Evolutionary conservation across 2,329 filamentous ascomycete species (phyloP).

Genomic region (Ceratocystis diversiconidia): DNA sequence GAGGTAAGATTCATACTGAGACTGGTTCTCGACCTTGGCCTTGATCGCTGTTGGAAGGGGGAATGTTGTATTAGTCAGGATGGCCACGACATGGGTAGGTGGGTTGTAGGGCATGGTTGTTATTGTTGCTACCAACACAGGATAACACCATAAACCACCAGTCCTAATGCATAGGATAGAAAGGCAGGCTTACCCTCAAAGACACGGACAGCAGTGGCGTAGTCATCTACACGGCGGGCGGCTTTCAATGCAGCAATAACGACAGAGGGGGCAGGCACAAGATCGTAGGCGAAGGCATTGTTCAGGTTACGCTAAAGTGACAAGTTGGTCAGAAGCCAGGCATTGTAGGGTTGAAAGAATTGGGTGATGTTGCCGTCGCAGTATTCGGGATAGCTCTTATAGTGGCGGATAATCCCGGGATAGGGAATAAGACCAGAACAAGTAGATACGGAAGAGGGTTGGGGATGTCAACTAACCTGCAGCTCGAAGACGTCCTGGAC

Average conservation of each 20-base stretch:
- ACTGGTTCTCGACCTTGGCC: conserved; percentile 97
- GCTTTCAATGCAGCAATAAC: conserved; percentile 84
- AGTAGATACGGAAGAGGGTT: not conserved
- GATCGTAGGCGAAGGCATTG: conserved; percentile 99
- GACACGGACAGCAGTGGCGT: conserved; percentile 91
- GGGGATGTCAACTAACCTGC: conserved; percentile 51
- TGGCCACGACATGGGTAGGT: not conserved
- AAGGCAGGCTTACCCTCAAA: conserved; percentile 67
- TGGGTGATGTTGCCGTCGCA: conserved; percentile 10
- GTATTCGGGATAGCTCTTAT: not conserved
- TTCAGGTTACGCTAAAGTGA: conserved; percentile 66
- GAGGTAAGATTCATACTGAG: conserved; percentile 93
- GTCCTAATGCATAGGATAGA: not conserved
- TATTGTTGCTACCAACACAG: not conserved
- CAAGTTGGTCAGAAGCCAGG: too few relatives aligned
- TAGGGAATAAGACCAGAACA: not conserved
- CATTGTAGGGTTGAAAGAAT: too few relatives aligned
- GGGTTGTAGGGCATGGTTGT: not conserved
- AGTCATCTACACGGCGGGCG: conserved; percentile 94
- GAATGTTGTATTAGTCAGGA: not conserved
- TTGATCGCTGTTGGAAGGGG: conserved; percentile 60
- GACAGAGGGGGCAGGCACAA: conserved; percentile 87
- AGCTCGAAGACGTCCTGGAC: conserved; percentile 99
- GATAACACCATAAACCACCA: not conserved
- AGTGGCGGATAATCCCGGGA: conserved; percentile 15